These are phyloP conservation scores for Aspergillus fijiensis DNA, from an alignment of 2,329 filamentous ascomycete genomes.

Conservation along the genomic window DNA sequence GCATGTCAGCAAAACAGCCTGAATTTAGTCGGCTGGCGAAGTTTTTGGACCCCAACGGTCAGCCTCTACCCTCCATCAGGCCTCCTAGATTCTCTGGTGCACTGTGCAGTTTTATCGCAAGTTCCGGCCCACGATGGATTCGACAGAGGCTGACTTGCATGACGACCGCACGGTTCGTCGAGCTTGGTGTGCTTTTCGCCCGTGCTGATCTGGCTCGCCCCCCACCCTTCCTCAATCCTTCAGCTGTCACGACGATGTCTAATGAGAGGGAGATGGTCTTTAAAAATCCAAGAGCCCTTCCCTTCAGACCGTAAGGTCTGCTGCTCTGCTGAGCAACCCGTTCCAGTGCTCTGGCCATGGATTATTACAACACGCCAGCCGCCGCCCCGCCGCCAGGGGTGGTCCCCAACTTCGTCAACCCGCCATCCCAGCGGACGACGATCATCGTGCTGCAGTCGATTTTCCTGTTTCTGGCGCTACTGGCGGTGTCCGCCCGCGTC, in stretches of 20 bases:
- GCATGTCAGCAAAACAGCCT: not conserved
- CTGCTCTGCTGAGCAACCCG: not conserved
- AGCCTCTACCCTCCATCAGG: not conserved
- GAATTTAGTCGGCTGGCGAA: not conserved
- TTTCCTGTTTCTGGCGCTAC: not conserved
- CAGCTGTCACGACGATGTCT: no score
- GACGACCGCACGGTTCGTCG: not conserved
- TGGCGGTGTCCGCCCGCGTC: not conserved
- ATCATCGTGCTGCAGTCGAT: not conserved
- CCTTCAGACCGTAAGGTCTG: not conserved
- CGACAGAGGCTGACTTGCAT: not conserved
- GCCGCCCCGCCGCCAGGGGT: not conserved
- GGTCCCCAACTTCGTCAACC: not conserved
- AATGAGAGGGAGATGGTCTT: not conserved
- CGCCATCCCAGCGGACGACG: not conserved
- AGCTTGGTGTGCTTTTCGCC: not conserved
- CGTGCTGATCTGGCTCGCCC: not conserved
- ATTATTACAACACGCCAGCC: not conserved
- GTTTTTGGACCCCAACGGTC: not conserved
- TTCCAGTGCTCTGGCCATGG: not conserved
- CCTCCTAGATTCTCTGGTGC: not conserved
- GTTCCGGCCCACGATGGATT: no score
- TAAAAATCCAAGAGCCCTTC: not conserved
- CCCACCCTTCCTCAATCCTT: no score
- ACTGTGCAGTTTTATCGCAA: no score